Evolutionary conservation across 1,284 basidiomycete species (phyloP).

Genomic region (Phylloporus gajari): DNA sequence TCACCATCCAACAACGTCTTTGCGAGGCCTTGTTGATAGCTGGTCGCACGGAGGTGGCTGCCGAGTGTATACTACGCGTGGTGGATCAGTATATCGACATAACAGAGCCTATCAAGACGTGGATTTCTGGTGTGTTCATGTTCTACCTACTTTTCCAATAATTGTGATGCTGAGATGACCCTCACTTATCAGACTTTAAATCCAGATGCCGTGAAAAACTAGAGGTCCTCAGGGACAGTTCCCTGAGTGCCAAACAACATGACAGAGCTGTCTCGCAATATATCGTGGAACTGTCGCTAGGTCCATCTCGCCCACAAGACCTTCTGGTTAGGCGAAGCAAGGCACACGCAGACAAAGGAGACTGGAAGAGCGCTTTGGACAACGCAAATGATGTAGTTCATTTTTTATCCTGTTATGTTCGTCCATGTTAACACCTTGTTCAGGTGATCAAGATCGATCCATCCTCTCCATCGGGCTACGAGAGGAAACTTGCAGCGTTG

Average conservation of each 20-base stretch:
- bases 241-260: background rate
- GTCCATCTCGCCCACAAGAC: background rate
- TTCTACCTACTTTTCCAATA: too few species aligned
- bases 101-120: too few species aligned
- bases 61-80: too few species aligned
- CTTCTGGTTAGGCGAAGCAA: background rate
- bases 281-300: slow-evolving; percentile 2
- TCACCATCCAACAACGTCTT: too few species aligned
- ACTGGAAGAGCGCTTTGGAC: background rate
- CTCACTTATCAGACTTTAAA: background rate
- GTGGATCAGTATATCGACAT: too few species aligned
- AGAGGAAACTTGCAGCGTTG: background rate
- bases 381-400: background rate
- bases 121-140: too few species aligned
- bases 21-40: too few species aligned
- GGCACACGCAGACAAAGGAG: background rate
- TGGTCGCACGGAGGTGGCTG: too few species aligned
- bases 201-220: background rate
- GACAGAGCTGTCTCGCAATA: background rate
- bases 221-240: background rate
- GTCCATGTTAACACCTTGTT: background rate
- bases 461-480: background rate
- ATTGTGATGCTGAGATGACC: too few species aligned
- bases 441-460: background rate
- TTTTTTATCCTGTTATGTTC: background rate